A percentile compares a stretch with the other conserved stretches of the same genome.
Evolutionary conservation across 495 filamentous ascomycete species (phyloP).

Genomic region (Hyphodiscus hymeniophilus): DNA sequence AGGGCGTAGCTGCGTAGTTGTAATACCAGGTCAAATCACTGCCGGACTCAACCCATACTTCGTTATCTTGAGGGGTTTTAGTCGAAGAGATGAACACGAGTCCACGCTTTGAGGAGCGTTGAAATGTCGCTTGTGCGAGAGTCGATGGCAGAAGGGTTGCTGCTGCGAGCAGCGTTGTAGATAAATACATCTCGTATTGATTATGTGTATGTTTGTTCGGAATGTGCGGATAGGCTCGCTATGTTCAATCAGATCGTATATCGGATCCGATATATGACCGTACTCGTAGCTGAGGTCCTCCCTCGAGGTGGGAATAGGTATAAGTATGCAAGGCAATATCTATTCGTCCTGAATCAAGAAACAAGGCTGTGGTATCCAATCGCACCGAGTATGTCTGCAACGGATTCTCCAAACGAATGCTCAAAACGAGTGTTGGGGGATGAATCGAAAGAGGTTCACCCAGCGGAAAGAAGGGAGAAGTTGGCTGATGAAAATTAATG

Average conservation of each 20-base stretch:
- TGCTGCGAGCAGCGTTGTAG: slow-evolving; percentile 15
- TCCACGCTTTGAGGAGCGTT: slow-evolving; percentile 57
- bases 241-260: too few relatives aligned
- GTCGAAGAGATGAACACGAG: slow-evolving; percentile 52
- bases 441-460: neutral
- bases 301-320: too few relatives aligned
- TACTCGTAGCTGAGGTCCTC: too few relatives aligned
- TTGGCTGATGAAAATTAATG: too few relatives aligned
- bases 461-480: too few relatives aligned
- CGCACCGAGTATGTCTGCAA: too few relatives aligned
- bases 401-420: neutral
- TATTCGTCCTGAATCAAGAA: too few relatives aligned
- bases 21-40: slow-evolving; percentile 74
- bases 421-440: neutral
- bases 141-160: slow-evolving; percentile 15
- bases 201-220: too few relatives aligned
- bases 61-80: slow-evolving; percentile 45
- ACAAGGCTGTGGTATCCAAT: too few relatives aligned
- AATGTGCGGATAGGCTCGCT: too few relatives aligned
- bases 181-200: slow-evolving; percentile 15
- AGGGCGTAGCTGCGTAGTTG: slow-evolving; percentile 55
- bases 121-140: slow-evolving; percentile 25
- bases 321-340: too few relatives aligned
- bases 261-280: too few relatives aligned
- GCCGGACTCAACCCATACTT: slow-evolving; percentile 43